Evolutionary conservation across 805 yeast species (phyloP), one percentile per base, ranked within the genome.

Genomic region (Yarrowia sp.): DNA sequence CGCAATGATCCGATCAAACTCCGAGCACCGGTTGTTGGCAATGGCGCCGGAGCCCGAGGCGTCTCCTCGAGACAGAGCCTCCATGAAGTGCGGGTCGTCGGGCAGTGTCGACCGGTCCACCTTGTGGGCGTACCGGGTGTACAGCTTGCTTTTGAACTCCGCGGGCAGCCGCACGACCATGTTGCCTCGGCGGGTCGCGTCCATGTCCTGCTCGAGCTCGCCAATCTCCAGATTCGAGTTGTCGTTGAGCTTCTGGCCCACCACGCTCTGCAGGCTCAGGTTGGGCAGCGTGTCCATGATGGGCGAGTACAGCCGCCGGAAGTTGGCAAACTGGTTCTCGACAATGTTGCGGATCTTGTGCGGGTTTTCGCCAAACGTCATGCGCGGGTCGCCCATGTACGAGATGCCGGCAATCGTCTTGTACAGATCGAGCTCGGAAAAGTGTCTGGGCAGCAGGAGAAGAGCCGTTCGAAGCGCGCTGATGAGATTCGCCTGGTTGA

Each of bases 291-390:
- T 78, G 50, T 76, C 77, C 63, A 86, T 71, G 9, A 88, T 76
- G 1, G 97, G 97, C n/a, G 81, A 79, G 74, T 95, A 95, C 73
- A 95, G 84, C 68, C 79, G 78, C 69, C 87, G 84, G 79, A 95
- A 95, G 70, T 85, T 83, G 19, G 79, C 78, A 70, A 85, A 83
- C 77, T 95, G 97, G 76, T 89, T 89, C 12, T 78, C 76, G 3
- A 95, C 98, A 70, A 95, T 95, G 75, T 95, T 95, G 60, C 82
- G 80, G 47, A 93, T 90, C 77, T 95, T 95, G 72, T 87, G 83
- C 6, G 98, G 97, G 76, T 95, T 91, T 76, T 95, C 99, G 1
- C 97, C 98, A 36, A 93, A 80, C 50, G 83, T 80, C 84, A 92
- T 88, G 72, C 99, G 85, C 36, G 92, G 88, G 76, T 95, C 99